These are phyloP conservation scores for Salvia rosmarinus DNA, from an alignment of 257 asterid genomes.

Conservation along the genomic window DNA sequence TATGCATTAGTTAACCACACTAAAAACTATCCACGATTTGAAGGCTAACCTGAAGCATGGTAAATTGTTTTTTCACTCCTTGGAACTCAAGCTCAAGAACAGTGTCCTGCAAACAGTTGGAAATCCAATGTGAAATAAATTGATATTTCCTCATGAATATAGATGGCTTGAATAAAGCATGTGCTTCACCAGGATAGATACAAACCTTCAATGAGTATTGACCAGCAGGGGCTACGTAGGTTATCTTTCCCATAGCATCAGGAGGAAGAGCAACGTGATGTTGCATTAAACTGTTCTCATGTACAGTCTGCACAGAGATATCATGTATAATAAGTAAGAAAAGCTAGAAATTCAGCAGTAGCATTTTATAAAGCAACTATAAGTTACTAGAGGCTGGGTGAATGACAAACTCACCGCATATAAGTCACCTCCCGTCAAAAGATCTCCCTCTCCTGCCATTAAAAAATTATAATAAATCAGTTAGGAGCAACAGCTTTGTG, in stretches of 20 bases:
- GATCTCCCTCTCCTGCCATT: constrained; percentile 91
- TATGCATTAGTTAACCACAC: constrained; percentile 9
- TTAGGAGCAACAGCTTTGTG: constrained; percentile 9
- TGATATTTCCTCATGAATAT: background rate
- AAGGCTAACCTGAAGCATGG: constrained; percentile 92
- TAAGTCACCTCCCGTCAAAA: constrained; percentile 89
- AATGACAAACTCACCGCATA: constrained; percentile 76
- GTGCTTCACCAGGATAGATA: constrained; percentile 29
- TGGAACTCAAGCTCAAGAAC: constrained; percentile 99
- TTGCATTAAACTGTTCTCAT: constrained; percentile 86
- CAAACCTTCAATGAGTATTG: constrained; percentile 89
- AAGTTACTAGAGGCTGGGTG: constrained; percentile 25
- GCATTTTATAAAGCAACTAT: constrained; percentile 6
- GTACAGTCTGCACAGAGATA: constrained; percentile 64
- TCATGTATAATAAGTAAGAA: constrained; percentile 24
- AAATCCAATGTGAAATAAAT: constrained; percentile 30
- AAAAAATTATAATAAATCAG: constrained; percentile 24
- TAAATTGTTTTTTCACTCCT: constrained; percentile 85
- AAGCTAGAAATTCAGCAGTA: constrained; percentile 18
- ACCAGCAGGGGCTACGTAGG: constrained; percentile 91
- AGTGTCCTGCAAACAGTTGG: constrained; percentile 70
- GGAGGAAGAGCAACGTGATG: constrained; percentile 95
- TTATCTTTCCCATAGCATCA: constrained; percentile 94
- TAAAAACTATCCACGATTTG: constrained; percentile 17
- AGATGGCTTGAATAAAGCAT: constrained; percentile 12